Evolutionary conservation across 2,329 filamentous ascomycete species (phyloP).

Genomic region (Plenodomus tracheiphilus): DNA sequence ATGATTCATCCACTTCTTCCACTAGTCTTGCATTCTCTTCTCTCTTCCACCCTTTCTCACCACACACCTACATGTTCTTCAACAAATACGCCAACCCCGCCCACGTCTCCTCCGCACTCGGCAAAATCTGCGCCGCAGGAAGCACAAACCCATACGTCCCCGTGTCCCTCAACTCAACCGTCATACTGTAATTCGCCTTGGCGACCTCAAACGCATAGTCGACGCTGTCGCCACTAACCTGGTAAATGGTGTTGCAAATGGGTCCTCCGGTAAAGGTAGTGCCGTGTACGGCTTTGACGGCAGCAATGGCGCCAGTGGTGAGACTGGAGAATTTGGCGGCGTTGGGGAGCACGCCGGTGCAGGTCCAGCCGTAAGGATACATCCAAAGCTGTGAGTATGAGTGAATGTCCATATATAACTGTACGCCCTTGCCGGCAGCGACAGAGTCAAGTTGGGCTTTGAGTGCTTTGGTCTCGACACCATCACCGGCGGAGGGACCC

Average conservation of each 20-base stretch:
- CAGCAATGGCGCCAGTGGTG: conserved; percentile 53
- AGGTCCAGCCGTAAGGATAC: conserved; percentile 64
- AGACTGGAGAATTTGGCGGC: conserved; percentile 55
- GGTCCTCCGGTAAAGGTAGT: conserved; percentile 49
- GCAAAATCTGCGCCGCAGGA: conserved; percentile 54
- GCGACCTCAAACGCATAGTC: conserved; percentile 51
- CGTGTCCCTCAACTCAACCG: conserved; percentile 55
- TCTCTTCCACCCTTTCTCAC: neutral
- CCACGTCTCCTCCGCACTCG: conserved; percentile 53
- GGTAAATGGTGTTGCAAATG: conserved; percentile 65
- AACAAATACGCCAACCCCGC: conserved; percentile 44
- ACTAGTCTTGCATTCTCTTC: neutral
- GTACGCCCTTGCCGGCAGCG: conserved; percentile 54
- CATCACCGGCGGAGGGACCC: conserved; percentile 38
- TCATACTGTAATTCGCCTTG: conserved; percentile 51
- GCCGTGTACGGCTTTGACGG: conserved; percentile 60
- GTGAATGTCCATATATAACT: conserved; percentile 68
- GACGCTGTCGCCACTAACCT: conserved; percentile 53
- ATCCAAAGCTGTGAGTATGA: conserved; percentile 56
- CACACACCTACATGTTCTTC: conserved; percentile 29
- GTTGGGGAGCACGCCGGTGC: conserved; percentile 52
- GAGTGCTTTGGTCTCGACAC: conserved; percentile 48
- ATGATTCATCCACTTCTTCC: neutral
- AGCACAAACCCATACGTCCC: conserved; percentile 55
- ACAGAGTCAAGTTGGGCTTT: conserved; percentile 53